A percentile compares a stretch with the other conserved stretches of the same genome.
These are phyloP conservation scores for Limonium bicolor DNA, from an alignment of 148 eudicot genomes.

Conservation along the genomic window DNA sequence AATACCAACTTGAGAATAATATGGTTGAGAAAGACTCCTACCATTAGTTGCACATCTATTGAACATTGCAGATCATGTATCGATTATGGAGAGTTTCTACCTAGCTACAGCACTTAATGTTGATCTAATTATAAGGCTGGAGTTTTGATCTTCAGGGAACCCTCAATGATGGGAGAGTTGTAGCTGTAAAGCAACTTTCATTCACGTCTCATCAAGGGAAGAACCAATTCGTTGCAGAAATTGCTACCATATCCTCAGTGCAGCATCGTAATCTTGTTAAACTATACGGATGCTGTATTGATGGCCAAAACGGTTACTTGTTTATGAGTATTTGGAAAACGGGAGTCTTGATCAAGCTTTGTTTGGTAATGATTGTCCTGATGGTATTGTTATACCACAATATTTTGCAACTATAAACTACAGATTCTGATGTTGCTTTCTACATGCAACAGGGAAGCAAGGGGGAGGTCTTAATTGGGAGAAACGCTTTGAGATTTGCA, in stretches of 20 bases:
- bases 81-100: too few species aligned
- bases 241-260: constrained; percentile 76
- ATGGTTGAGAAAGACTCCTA: too few species aligned
- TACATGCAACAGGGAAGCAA: too few species aligned
- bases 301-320: constrained; percentile 64
- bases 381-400: too few species aligned
- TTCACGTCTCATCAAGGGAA: constrained; percentile 74
- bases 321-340: constrained; percentile 78
- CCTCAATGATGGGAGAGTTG: constrained; percentile 50
- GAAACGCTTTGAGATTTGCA: constrained; percentile 11
- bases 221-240: constrained; percentile 72
- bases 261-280: constrained; percentile 83
- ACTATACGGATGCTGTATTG: constrained; percentile 80
- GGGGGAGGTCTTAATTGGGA: constrained; percentile 17
- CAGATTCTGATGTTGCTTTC: too few species aligned
- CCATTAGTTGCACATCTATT: too few species aligned
- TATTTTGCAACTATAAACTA: too few species aligned
- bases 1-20: too few species aligned
- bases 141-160: constrained; percentile 64
- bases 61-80: too few species aligned
- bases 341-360: constrained; percentile 82
- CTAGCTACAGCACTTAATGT: too few species aligned
- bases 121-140: too few species aligned
- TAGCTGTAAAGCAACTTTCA: constrained; percentile 75
- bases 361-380: too few species aligned